These are phyloP conservation scores for Erodium texanum DNA, from an alignment of 441 rosid species.

Conservation along the genomic window DNA sequence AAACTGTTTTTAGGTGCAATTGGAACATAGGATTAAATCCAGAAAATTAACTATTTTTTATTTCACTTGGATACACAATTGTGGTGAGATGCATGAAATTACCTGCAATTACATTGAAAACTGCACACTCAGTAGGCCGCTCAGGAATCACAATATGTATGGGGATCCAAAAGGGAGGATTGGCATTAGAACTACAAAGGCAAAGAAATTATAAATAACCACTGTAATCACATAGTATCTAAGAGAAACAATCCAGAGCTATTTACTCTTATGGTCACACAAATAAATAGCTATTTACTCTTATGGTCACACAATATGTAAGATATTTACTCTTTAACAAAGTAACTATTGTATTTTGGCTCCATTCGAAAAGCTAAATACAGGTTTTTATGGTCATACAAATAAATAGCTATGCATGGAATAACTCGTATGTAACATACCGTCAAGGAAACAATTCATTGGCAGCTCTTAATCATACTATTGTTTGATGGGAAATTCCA, in stretches of 20 bases:
- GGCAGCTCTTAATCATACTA: background rate
- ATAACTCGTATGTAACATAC: background rate
- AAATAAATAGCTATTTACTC: too few relatives aligned
- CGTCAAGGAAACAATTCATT: background rate
- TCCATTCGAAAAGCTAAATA: background rate
- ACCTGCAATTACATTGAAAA: conserved; percentile 96
- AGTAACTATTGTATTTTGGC: background rate
- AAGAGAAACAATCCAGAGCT: too few relatives aligned
- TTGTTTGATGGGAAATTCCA: background rate
- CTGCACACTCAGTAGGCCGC: conserved; percentile 90
- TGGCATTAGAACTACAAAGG: conserved; percentile 70
- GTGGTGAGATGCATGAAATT: conserved; percentile 15
- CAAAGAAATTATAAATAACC: background rate
- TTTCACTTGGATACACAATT: background rate
- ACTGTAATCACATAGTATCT: background rate
- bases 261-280: too few relatives aligned
- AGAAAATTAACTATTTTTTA: background rate
- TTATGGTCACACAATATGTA: too few relatives aligned
- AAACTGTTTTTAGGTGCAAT: too few relatives aligned
- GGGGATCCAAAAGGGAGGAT: conserved; percentile 97
- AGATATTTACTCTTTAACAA: background rate
- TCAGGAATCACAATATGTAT: conserved; percentile 94
- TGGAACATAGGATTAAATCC: background rate
- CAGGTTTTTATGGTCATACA: background rate
- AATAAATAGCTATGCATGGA: background rate